These are phyloP conservation scores for Sclerotinia spermophila DNA, from an alignment of 2,329 filamentous ascomycete species.

Conservation along the genomic window DNA sequence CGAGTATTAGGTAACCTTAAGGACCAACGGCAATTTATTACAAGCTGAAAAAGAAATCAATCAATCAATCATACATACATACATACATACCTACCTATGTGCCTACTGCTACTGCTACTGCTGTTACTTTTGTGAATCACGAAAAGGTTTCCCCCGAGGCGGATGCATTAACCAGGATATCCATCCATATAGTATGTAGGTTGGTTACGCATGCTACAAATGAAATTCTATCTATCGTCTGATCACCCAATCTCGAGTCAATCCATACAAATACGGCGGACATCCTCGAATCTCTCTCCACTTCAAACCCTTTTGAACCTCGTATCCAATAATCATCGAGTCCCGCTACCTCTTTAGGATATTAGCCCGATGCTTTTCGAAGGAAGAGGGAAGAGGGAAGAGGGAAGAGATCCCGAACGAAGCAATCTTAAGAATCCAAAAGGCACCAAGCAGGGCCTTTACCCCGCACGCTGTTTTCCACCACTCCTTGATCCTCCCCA, in stretches of 20 bases:
- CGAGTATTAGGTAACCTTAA: not conserved
- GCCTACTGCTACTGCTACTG: too few relatives aligned
- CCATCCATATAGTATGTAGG: too few relatives aligned
- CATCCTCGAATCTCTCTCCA: not conserved
- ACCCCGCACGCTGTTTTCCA: conserved; percentile 5
- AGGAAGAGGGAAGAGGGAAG: not conserved
- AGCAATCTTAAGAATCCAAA: not conserved
- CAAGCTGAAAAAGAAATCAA: not conserved
- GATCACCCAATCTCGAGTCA: too few relatives aligned
- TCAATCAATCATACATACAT: not conserved
- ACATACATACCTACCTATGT: not conserved
- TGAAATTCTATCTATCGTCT: not conserved
- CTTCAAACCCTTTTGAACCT: not conserved
- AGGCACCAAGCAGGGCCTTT: conserved; percentile 3
- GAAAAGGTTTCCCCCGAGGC: not conserved
- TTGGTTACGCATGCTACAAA: not conserved
- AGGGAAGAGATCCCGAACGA: not conserved
- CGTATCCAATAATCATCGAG: not conserved
- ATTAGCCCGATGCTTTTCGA: not conserved
- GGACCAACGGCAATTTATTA: not conserved
- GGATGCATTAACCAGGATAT: not conserved
- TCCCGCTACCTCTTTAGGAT: not conserved
- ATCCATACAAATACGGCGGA: not conserved
- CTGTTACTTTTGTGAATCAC: not conserved
- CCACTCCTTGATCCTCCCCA: conserved; percentile 2